Evolutionary conservation across 2,329 filamentous ascomycete species (phyloP).

Genomic region (Microsporum ferrugineum): DNA sequence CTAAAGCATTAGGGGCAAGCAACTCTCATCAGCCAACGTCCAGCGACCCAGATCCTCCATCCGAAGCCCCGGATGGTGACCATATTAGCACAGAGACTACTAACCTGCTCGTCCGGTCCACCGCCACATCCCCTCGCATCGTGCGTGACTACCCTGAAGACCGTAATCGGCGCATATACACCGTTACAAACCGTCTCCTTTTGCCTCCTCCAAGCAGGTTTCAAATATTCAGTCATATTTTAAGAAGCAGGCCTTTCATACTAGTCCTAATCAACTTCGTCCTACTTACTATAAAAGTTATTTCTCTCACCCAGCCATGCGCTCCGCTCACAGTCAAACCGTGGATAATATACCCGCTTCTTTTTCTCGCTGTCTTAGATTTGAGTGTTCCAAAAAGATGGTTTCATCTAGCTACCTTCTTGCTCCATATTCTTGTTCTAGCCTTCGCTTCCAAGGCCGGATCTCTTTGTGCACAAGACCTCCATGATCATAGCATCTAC

Average conservation of each 20-base stretch:
- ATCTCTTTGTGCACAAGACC: not conserved
- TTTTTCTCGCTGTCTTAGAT: conserved; percentile 59
- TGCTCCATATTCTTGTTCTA: conserved; percentile 39
- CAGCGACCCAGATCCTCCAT: not conserved
- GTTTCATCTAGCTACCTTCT: conserved; percentile 33
- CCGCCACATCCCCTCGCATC: not conserved
- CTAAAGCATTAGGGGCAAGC: not conserved
- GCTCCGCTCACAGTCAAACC: conserved; percentile 58
- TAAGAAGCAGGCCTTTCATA: conserved; percentile 15
- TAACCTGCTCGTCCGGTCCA: not conserved
- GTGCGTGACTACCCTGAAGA: not conserved
- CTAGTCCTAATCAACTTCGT: conserved; percentile 26
- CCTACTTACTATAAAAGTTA: conserved; percentile 55
- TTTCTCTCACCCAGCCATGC: conserved; percentile 55
- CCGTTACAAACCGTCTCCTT: conserved; percentile 24
- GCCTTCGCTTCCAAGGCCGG: conserved; percentile 28
- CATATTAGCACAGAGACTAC: not conserved
- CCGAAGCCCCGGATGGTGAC: not conserved
- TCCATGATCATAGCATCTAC: not conserved
- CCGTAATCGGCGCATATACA: conserved; percentile 4
- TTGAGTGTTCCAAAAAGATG: conserved; percentile 29
- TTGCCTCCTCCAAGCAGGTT: conserved; percentile 33
- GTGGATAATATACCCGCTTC: conserved; percentile 54
- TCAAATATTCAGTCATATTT: conserved; percentile 18
- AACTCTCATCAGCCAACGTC: not conserved